Evolutionary conservation across 495 filamentous ascomycete genomes (phyloP).

Genomic region (Patellaria atrata): DNA sequence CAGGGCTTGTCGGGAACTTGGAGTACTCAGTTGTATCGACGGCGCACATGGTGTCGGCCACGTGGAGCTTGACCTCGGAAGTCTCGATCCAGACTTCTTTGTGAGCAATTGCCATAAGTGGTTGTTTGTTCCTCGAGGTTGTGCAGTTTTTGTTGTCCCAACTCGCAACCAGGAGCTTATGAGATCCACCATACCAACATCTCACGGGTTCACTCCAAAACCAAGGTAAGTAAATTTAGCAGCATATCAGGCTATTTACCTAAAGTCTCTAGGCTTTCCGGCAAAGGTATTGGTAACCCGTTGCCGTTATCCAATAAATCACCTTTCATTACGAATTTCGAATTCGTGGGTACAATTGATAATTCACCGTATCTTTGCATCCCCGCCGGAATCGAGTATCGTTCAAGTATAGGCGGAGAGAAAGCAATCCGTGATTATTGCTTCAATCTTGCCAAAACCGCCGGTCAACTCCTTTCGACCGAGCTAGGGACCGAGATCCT

Average conservation of each 20-base stretch:
- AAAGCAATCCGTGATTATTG: conserved; percentile 46
- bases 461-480: conserved; percentile 39
- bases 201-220: conserved; percentile 37
- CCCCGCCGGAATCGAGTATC: conserved; percentile 52
- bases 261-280: conserved; percentile 15
- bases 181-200: conserved; percentile 61
- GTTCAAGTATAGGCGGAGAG: conserved; percentile 60
- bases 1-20: conserved; percentile 45
- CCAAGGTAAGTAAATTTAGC: conserved; percentile 2
- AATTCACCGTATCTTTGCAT: conserved; percentile 56
- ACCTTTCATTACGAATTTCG: conserved; percentile 54
- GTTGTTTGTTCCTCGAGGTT: conserved; percentile 71
- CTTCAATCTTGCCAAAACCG: conserved; percentile 41
- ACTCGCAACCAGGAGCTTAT: conserved; percentile 56
- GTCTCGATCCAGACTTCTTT: conserved; percentile 68
- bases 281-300: conserved; percentile 48
- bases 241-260: not conserved
- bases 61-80: conserved; percentile 48
- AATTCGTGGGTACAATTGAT: conserved; percentile 66
- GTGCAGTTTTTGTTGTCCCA: conserved; percentile 68
- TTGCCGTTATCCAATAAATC: conserved; percentile 34
- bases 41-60: conserved; percentile 74
- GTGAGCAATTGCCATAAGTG: conserved; percentile 84
- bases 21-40: conserved; percentile 54
- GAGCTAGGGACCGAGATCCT: conserved; percentile 56